Evolutionary conservation across 2,329 filamentous ascomycete genomes (phyloP), one percentile per base, ranked within the genome.

Genomic region (Endocalyx cinctus): DNA sequence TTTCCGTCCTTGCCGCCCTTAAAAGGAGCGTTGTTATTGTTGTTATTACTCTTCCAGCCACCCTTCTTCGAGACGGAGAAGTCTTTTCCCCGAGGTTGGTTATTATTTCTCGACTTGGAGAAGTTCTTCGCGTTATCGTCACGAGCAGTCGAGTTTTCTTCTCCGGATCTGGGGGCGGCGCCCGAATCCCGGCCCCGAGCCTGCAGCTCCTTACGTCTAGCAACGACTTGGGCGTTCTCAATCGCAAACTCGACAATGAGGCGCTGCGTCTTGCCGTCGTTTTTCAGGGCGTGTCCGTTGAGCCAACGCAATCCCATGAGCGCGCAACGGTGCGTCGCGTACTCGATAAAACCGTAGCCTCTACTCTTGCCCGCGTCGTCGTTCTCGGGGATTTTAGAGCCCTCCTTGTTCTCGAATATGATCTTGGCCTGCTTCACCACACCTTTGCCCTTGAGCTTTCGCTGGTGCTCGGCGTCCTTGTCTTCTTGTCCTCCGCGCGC

Each of bases 321-420:
- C 11, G 92, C 92, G 70, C 84, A 90, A 31, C 92, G 83, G 55
- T 98, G 92, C 18, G 86, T 92, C 45, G 81, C 84, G 63, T 96
- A 98, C 64, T 98, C 92, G 47, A 98, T 84, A 67, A 98, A 98
- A 10, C 94, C 92, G 58, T 98, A 98, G 5, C 92, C 92, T 57
- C 90, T 78, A 57, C 85, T 92, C 55, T 85, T 77, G 29, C 89
- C 89, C 6, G 80, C 87, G 6, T 85, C 87, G 31, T 70, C 79
- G 27, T 76, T 72, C 62, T 94, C 88, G 7, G 73, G 63, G 11
- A 95, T 79, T 66, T 96, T 97, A 52, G 79, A 79, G 28, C 92
- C 92, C 48, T 92, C 80, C 22, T 77, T 76, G 35, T 83, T 85
- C 66, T 98, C 92, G 52, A 92, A 97, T 23, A 97, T 85, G 34